phyloP scores from a whole-genome alignment of 169 alveolate species.

The Cryptosporidium tyzzeri region DNA sequence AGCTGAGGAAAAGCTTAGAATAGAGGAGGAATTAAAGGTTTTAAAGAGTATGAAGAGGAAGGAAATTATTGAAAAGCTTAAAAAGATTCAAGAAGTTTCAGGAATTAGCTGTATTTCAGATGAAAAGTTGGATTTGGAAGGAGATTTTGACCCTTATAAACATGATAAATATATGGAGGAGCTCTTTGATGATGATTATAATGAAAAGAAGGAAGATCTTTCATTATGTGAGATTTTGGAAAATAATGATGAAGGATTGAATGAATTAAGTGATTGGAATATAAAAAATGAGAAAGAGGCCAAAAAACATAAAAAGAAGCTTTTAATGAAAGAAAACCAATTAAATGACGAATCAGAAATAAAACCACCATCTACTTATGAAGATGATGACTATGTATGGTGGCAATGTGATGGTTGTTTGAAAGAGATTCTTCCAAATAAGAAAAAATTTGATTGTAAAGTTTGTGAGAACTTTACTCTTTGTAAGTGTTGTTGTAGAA shows the following conservation, averaged over 20 bases:
- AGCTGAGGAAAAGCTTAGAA: constrained; percentile 84
- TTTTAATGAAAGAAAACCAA: constrained; percentile 66
- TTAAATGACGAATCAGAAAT: background rate
- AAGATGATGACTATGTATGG: constrained; percentile 82
- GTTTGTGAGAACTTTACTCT: constrained; percentile 87
- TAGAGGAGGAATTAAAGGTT: constrained; percentile 84
- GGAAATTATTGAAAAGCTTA: constrained; percentile 84
- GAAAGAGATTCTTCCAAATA: constrained; percentile 86
- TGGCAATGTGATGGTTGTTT: constrained; percentile 89
- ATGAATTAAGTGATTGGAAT: background rate
- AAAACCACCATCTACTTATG: background rate
- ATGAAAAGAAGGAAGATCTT: constrained; percentile 80
- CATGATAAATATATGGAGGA: constrained; percentile 87
- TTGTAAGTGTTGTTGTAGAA: constrained; percentile 86
- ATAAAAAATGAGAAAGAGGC: background rate
- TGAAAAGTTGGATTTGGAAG: constrained; percentile 78
- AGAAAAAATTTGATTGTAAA: constrained; percentile 89
- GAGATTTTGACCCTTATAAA: constrained; percentile 85
- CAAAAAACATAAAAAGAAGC: constrained; percentile 45
- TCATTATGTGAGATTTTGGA: constrained; percentile 53
- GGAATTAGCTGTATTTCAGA: constrained; percentile 82
- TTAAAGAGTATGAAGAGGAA: constrained; percentile 83
- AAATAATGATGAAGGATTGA: constrained; percentile 79
- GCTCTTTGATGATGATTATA: constrained; percentile 85
- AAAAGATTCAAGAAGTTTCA: constrained; percentile 81